phyloP scores from a whole-genome alignment of 345 rosid species.

The Rhodamnia rubescens region DNA sequence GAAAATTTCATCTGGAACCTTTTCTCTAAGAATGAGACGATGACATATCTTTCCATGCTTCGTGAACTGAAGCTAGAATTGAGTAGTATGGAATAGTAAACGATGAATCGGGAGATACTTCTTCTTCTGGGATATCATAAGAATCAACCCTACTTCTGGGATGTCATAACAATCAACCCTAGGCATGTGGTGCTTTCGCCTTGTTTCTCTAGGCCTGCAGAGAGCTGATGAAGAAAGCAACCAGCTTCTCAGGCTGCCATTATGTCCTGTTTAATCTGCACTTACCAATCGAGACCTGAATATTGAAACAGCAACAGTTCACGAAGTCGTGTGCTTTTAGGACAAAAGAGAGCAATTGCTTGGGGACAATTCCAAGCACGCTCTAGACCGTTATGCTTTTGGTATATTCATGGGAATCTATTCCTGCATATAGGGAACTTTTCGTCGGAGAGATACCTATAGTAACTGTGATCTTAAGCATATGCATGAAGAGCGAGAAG shows the following conservation, averaged over 20 bases:
- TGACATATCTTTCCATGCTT: neutral
- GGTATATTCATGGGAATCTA: neutral
- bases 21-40: neutral
- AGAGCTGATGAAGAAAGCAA: neutral
- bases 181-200: neutral
- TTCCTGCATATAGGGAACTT: neutral
- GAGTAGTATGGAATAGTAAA: neutral
- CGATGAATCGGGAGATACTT: neutral
- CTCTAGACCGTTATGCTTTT: neutral
- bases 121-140: neutral
- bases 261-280: neutral
- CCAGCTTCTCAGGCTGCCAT: neutral
- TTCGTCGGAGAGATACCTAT: neutral
- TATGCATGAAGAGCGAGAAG: neutral
- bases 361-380: neutral
- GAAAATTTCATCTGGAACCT: neutral
- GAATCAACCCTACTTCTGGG: neutral
- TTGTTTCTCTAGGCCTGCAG: neutral
- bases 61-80: neutral
- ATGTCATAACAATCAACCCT: neutral
- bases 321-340: neutral
- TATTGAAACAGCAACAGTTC: neutral
- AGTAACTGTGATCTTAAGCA: neutral
- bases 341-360: neutral
- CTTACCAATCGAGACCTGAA: neutral